phyloP scores from a whole-genome alignment of 2,329 filamentous ascomycete genomes.

The Fusarium sublunatum region DNA sequence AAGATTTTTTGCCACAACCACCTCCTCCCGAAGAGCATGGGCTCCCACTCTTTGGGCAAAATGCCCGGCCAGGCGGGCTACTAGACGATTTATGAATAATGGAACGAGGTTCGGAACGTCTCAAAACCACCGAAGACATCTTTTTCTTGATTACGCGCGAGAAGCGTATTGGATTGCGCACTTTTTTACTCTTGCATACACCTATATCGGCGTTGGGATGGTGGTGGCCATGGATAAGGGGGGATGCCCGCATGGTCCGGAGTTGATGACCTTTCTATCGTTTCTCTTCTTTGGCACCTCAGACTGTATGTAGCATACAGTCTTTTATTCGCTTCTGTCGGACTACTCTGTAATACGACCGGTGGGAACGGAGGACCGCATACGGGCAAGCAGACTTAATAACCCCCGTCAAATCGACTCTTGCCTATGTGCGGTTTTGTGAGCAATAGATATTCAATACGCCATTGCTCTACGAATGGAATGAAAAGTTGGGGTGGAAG shows the following conservation, averaged over 20 bases:
- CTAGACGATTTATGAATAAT: conserved; percentile 49
- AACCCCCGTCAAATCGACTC: conserved; percentile 23
- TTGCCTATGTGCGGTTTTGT: conserved; percentile 28
- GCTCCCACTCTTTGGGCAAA: conserved; percentile 62
- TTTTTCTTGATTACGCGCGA: conserved; percentile 12
- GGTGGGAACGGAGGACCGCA: conserved; percentile 12
- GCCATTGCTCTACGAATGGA: conserved; percentile 11
- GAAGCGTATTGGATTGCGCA: conserved; percentile 12
- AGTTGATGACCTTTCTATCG: conserved; percentile 39
- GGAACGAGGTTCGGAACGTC: conserved; percentile 24
- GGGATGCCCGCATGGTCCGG: conserved; percentile 40
- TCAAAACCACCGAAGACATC: conserved; percentile 11
- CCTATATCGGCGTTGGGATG: conserved; percentile 41
- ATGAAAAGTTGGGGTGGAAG: conserved; percentile 30
- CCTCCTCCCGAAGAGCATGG: conserved; percentile 60
- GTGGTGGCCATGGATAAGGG: conserved; percentile 31
- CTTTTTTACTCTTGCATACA: conserved; percentile 28
- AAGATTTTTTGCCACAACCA: conserved; percentile 71
- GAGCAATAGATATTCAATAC: conserved; percentile 20
- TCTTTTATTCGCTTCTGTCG: conserved; percentile 9
- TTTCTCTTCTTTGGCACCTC: conserved; percentile 27
- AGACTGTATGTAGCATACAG: conserved; percentile 34
- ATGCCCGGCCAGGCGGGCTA: conserved; percentile 69
- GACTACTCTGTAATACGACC: conserved; percentile 14
- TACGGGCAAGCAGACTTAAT: conserved; percentile 39